A percentile compares a stretch with the other conserved stretches of the same genome.
phyloP scores from a whole-genome alignment of 2,329 filamentous ascomycete genomes.

The Chaetothyriales sp. region DNA sequence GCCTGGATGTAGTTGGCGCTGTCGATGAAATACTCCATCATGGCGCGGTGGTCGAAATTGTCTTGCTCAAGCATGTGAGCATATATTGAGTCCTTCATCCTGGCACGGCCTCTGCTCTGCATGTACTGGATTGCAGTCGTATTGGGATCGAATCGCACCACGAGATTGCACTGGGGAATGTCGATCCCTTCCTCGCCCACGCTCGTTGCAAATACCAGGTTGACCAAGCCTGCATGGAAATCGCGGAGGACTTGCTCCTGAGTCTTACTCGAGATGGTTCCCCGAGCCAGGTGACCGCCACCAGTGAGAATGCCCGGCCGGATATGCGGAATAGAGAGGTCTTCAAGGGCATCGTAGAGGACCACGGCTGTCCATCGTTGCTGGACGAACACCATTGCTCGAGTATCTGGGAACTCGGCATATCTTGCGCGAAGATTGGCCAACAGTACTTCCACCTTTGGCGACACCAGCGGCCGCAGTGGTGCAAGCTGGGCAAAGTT shows the following conservation, averaged over 20 bases:
- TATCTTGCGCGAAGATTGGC: conserved; percentile 50
- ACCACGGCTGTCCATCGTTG: conserved; percentile 62
- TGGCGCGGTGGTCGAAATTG: conserved; percentile 49
- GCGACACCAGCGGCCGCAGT: conserved; percentile 39
- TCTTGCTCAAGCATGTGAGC: conserved; percentile 65
- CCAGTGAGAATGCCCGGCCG: conserved; percentile 51
- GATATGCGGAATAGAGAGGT: conserved; percentile 44
- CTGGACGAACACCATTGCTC: conserved; percentile 80
- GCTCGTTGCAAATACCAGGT: conserved; percentile 49
- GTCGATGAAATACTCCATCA: conserved; percentile 43
- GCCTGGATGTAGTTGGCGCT: conserved; percentile 42
- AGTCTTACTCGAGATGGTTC: conserved; percentile 52
- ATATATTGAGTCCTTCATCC: conserved; percentile 62
- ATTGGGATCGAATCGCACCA: conserved; percentile 67
- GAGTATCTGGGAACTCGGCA: conserved; percentile 38
- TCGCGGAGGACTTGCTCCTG: conserved; percentile 60
- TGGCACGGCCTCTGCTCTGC: conserved; percentile 76
- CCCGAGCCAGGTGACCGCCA: conserved; percentile 38
- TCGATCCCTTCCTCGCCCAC: conserved; percentile 53
- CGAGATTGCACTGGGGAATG: conserved; percentile 51
- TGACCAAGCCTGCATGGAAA: conserved; percentile 43
- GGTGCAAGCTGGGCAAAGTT: conserved; percentile 2
- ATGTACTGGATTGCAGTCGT: conserved; percentile 86
- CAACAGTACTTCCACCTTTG: conserved; percentile 53
- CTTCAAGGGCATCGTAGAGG: conserved; percentile 51